Percentiles rank a stretch among this genome's conserved stretches.
Evolutionary conservation across 768 basidiomycete genomes (phyloP).

Genomic region (Saitozyma sp.): DNA sequence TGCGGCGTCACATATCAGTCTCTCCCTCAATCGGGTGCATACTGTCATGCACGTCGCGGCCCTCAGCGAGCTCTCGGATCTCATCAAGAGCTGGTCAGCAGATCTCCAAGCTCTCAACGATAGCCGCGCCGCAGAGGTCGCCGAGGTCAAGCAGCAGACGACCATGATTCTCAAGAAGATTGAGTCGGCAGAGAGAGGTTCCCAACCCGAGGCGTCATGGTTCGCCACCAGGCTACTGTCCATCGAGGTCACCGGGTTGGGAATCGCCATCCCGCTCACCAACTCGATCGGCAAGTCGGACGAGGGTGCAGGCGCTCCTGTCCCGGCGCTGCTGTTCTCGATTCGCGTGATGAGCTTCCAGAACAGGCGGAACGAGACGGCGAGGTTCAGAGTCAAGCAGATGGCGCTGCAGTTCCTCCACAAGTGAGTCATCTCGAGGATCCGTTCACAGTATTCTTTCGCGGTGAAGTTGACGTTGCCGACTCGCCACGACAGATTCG

Average conservation of each 20-base stretch:
- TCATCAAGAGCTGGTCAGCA: constrained; percentile 57
- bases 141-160: constrained; percentile 79
- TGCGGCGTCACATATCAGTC: constrained; percentile 49
- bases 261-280: constrained; percentile 84
- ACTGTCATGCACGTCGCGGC: constrained; percentile 94
- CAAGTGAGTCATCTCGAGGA: constrained; percentile 57
- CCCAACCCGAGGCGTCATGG: constrained; percentile 44
- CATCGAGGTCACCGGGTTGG: constrained; percentile 62
- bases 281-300: too few relatives aligned
- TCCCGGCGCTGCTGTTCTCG: constrained; percentile 79
- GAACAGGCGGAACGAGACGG: constrained; percentile 73
- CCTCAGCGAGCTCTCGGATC: constrained; percentile 81
- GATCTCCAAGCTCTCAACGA: constrained; percentile 74
- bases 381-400: constrained; percentile 68
- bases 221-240: constrained; percentile 53
- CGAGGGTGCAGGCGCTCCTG: constrained; percentile 59
- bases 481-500: constrained; percentile 57
- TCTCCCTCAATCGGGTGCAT: constrained; percentile 73
- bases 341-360: constrained; percentile 72
- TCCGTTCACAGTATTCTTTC: neutral
- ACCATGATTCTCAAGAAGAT: constrained; percentile 62
- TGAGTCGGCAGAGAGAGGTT: constrained; percentile 21
- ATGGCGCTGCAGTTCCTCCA: constrained; percentile 84
- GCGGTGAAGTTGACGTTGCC: neutral
- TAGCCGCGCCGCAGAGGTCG: constrained; percentile 72